Evolutionary conservation across 306 rosid species (phyloP), one percentile per base, ranked within the genome.

Genomic region (Adenanthera pavonina): DNA sequence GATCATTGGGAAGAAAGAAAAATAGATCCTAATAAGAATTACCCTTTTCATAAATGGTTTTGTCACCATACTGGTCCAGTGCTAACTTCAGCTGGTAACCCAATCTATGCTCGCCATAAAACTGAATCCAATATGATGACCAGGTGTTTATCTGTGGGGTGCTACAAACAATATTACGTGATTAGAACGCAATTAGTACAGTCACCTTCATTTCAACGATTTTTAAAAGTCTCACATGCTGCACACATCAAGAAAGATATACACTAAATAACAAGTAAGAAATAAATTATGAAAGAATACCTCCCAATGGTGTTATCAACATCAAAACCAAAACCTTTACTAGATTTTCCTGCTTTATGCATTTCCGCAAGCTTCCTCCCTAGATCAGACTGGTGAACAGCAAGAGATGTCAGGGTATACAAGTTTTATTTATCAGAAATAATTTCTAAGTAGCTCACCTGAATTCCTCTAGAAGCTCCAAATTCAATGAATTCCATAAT

Each of bases 281-380:
- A n/a, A n/a, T n/a, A n/a, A n/a, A 62, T 33, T 33, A 62, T 19
- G 8, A 19, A 1, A 57, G 35, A 16, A 47, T 77, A 94, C 98
- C 98, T 93, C 86, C 99, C 97, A 85, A 93, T 93, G 75, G 99
- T 95, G 81, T 95, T 95, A 76, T 93, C 81, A 53, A 92, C 92
- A 43, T 93, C 88, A 70, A 95, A 95, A 79, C 99, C 99, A 84
- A 80, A 95, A 43, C 97, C 97, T 73, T 91, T 91, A 30, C 85
- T 85, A 19, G 95, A 91, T 87, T 88, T 90, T 87, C 97, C 97
- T 70, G 91, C 89, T 84, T 86, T 95, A 79, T 95, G 99, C 99
- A 95, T 93, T 85, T 93, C 97, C 52, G 91, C 99, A 67, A 95
- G 97, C 88, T 89, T 95, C 86, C 90, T 90, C 76, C 97, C 97